Conservation (phyloP, 352 stramenopile genomes). For the Sclerospora graminicola region DNA sequence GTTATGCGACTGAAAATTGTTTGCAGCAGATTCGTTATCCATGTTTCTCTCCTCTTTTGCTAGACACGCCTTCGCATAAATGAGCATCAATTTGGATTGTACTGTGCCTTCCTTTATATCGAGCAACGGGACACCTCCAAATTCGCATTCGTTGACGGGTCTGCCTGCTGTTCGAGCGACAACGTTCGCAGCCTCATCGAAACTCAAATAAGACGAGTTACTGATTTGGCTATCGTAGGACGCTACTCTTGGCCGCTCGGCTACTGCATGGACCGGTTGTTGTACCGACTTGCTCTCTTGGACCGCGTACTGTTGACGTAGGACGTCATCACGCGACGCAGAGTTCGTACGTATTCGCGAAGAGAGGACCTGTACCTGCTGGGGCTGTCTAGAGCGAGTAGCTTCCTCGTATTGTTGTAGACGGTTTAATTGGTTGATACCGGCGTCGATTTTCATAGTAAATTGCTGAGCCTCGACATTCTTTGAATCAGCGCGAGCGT, state of each 20-base stretch:
- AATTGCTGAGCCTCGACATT: constrained; percentile 9
- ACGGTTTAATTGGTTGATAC: constrained; percentile 12
- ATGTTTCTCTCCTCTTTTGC: constrained; percentile 43
- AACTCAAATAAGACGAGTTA: constrained; percentile 29
- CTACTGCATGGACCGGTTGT: not conserved
- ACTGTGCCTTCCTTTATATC: constrained; percentile 57
- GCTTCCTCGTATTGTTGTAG: constrained; percentile 5
- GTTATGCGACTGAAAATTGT: constrained; percentile 9
- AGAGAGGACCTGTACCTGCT: constrained; percentile 2
- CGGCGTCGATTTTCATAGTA: constrained; percentile 20
- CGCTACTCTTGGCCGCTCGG: constrained; percentile 6
- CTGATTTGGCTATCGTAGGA: constrained; percentile 20
- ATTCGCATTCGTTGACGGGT: constrained; percentile 45
- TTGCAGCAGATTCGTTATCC: constrained; percentile 8
- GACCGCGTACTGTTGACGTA: constrained; percentile 4
- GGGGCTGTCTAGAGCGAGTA: constrained; percentile 3
- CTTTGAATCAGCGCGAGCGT: constrained; percentile 19
- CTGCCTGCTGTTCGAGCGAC: constrained; percentile 53
- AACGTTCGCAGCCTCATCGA: constrained; percentile 33
- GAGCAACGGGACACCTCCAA: constrained; percentile 43
- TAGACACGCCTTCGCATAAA: constrained; percentile 68
- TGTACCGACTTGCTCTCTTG: constrained; percentile 6
- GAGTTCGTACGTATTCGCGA: constrained; percentile 9
- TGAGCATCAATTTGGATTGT: constrained; percentile 54
- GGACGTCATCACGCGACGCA: constrained; percentile 7